Evolutionary conservation across 2,329 filamentous ascomycete genomes (phyloP).

Genomic region (Iodosphaeria phyllophila): DNA sequence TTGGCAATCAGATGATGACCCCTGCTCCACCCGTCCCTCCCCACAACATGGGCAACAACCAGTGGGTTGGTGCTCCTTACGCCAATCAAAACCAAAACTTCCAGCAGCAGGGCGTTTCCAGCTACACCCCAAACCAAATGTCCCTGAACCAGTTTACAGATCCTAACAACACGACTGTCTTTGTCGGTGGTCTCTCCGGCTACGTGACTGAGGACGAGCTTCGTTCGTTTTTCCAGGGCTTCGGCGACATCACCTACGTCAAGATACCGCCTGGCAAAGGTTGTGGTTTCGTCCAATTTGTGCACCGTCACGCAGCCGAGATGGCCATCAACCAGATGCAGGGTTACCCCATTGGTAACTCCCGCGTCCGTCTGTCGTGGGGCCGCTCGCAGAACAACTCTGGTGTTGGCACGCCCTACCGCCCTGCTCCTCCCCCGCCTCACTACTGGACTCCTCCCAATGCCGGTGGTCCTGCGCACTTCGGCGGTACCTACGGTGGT

Average conservation of each 20-base stretch:
- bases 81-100: conserved; percentile 12
- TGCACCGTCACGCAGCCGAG: conserved; percentile 94
- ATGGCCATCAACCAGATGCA: conserved; percentile 99
- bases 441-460: conserved; percentile 15
- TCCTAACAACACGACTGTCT: conserved; percentile 98
- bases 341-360: conserved; percentile 97
- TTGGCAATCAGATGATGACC: conserved; percentile 19
- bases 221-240: conserved; percentile 99
- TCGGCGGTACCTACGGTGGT: conserved; percentile 9
- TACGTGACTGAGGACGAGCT: conserved; percentile 99
- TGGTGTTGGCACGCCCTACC: conserved; percentile 90
- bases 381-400: conserved; percentile 98
- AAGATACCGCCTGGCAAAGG: conserved; percentile 99
- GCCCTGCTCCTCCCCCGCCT: conserved; percentile 47
- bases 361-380: conserved; percentile 92
- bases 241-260: conserved; percentile 98
- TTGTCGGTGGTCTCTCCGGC: conserved; percentile 88
- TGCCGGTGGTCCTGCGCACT: conserved; percentile 6
- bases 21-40: conserved; percentile 21
- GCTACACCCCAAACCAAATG: conserved; percentile 28
- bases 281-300: conserved; percentile 97
- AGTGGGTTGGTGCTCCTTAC: conserved; percentile 11
- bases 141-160: conserved; percentile 99
- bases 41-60: conserved; percentile 18
- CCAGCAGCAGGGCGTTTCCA: conserved; percentile 19